phyloP scores from a whole-genome alignment of 2,329 filamentous ascomycete species.

The Chaetomiaceae sp. region DNA sequence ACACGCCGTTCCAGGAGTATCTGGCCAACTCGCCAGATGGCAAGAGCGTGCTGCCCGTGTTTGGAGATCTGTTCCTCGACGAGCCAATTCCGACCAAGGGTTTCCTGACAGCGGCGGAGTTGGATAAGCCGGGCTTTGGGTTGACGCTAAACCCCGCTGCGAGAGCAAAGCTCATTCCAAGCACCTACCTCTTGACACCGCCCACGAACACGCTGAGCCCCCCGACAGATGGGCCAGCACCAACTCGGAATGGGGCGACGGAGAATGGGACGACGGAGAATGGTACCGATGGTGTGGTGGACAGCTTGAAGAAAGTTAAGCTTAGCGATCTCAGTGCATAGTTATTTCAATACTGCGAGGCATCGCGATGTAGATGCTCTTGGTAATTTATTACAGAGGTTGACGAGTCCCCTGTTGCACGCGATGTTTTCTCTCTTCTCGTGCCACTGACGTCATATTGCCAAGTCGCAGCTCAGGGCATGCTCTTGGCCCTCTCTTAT shows the following conservation, averaged over 20 bases:
- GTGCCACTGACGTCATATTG: neutral
- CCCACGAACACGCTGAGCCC: constrained; percentile 44
- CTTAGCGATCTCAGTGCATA: neutral
- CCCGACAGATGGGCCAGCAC: constrained; percentile 22
- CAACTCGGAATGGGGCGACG: too few species aligned
- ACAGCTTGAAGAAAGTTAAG: neutral
- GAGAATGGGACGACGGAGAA: constrained; percentile 9
- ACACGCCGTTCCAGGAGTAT: constrained; percentile 94
- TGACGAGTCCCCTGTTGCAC: too few species aligned
- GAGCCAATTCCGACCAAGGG: constrained; percentile 85
- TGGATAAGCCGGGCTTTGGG: constrained; percentile 89
- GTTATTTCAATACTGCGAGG: too few species aligned
- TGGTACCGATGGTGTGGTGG: neutral
- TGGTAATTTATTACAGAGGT: too few species aligned
- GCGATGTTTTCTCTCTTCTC: too few species aligned
- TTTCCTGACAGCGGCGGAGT: constrained; percentile 70
- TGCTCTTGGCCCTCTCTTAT: too few species aligned
- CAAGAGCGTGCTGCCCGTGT: constrained; percentile 83
- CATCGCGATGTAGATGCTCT: neutral
- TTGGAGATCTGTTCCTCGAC: constrained; percentile 84
- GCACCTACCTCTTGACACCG: constrained; percentile 67
- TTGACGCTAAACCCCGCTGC: constrained; percentile 79
- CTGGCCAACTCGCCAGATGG: constrained; percentile 90
- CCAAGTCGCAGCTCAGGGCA: too few species aligned
- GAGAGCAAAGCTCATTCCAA: constrained; percentile 66